Evolutionary conservation across 768 basidiomycete species (phyloP).

Genomic region (Mycena vulgaris): DNA sequence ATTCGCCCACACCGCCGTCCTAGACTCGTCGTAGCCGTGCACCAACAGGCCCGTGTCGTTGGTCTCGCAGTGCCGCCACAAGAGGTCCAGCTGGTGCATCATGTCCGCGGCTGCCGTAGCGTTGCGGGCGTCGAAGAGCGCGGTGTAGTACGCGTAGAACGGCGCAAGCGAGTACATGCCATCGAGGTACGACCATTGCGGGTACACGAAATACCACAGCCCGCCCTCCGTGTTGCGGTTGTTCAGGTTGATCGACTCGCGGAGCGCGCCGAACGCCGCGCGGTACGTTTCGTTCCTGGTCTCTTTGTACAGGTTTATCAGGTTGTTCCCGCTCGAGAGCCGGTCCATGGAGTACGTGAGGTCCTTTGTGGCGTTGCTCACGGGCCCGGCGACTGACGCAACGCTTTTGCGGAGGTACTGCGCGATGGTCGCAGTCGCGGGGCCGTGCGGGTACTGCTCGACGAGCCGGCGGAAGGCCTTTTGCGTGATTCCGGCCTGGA

Average conservation of each 20-base stretch:
- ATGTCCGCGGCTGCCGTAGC: constrained; percentile 40
- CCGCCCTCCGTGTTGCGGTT: constrained; percentile 40
- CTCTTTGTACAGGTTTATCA: constrained; percentile 29
- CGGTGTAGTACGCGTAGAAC: constrained; percentile 45
- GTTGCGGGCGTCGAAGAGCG: constrained; percentile 34
- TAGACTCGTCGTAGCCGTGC: constrained; percentile 45
- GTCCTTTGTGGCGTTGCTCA: constrained; percentile 30
- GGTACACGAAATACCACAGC: constrained; percentile 42
- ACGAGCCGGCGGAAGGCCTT: constrained; percentile 29
- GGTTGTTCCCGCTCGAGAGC: constrained; percentile 28
- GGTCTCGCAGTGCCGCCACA: constrained; percentile 39
- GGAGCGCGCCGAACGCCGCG: constrained; percentile 36
- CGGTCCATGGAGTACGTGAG: constrained; percentile 32
- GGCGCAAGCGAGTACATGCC: constrained; percentile 45
- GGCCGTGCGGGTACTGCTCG: constrained; percentile 21
- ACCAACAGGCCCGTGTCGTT: constrained; percentile 35
- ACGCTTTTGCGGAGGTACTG: constrained; percentile 28
- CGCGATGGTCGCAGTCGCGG: neutral
- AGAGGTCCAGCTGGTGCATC: constrained; percentile 40
- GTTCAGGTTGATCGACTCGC: constrained; percentile 39
- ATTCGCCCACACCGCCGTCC: constrained; percentile 43
- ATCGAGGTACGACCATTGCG: constrained; percentile 40
- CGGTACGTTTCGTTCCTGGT: constrained; percentile 39
- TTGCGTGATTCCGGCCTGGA: constrained; percentile 32
- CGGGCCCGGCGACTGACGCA: constrained; percentile 29